phyloP scores from a whole-genome alignment of 2,329 filamentous ascomycete genomes.

The Fusarium udum region DNA sequence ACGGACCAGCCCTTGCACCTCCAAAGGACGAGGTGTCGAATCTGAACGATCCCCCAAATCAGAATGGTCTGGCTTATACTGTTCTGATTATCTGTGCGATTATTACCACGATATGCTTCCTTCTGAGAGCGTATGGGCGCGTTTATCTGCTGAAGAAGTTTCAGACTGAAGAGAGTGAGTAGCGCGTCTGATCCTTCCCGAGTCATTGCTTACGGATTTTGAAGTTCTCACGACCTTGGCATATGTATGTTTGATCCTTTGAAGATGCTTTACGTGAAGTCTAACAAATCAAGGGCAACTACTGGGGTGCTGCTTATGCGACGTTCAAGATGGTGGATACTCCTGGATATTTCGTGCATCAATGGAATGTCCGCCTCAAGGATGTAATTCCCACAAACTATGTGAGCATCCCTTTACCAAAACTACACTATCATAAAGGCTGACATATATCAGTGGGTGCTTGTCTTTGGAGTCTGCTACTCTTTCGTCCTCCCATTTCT shows the following conservation, averaged over 20 bases:
- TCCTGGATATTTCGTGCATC: slow-evolving; percentile 51
- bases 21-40: background rate
- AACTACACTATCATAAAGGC: background rate
- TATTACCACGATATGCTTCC: background rate
- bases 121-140: background rate
- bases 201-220: background rate
- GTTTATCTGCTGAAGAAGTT: background rate
- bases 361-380: slow-evolving; percentile 45
- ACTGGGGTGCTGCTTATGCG: slow-evolving; percentile 36
- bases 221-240: slow-evolving; percentile 5
- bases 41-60: background rate
- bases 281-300: slow-evolving; percentile 2
- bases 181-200: background rate
- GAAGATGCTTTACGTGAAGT: accelerated
- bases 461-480: slow-evolving; percentile 50
- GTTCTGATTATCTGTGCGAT: background rate
- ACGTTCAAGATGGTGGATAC: slow-evolving; percentile 39
- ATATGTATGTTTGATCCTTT: background rate
- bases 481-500: slow-evolving; percentile 50
- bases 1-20: background rate
- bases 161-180: slow-evolving; percentile 2
- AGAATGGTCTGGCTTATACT: background rate
- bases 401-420: background rate
- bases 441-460: slow-evolving; percentile 41
- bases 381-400: slow-evolving; percentile 41